Base-by-base conservation (phyloP, 2,329 filamentous ascomycete genomes). In the Clathrospora elynae region DNA sequence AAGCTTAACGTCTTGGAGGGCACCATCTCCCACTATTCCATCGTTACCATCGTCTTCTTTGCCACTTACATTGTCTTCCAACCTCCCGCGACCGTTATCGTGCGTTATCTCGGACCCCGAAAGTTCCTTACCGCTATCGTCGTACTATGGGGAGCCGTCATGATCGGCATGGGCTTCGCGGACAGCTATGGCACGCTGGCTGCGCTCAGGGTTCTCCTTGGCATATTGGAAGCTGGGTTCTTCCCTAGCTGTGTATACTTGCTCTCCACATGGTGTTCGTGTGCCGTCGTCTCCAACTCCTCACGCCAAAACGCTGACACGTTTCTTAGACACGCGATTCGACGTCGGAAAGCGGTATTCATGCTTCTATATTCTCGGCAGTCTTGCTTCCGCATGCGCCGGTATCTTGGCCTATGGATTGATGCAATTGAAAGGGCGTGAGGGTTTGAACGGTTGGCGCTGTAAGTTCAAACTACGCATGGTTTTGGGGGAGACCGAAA, bases 321-420 rank as follows among this genome's bases (percentile, higher is more conserved):
- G 9, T 12, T n/a, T 4, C 22, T n/a, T 18, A 51, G 49, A 76
- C 41, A 66, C 70, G 6, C 65, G 73, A 75, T 85, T 81, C 55
- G 85, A 89, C 67, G 76, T 88, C 12, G 84, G 85, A 35, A 85
- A 85, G 64, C 76, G 86, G 35, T 87, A 86, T 60, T 82, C 83
- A 0, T 66, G 79, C 16, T 89, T 89, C 59, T 88, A 87, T 62
- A 76, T 88, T 11, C 74, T 88, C 4, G 85, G 85, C 24, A 84
- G 79, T 49, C 74, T 86, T 5, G 83, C 85, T 1, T 78, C 82
- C 0, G 86, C 82, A 2, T 85, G 85, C 53, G 75, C 83, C 0
- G 84, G 86, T 41, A 84, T 90, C 32, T 74, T 90, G 2, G 84
- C 86, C 9, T 89, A 82, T 39, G 86, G 86, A 4, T 68, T 86